Percentiles rank a stretch among this genome's conserved stretches.
Evolutionary conservation across 179 eudicot species (phyloP).

Genomic region (Drosera spatulata): DNA sequence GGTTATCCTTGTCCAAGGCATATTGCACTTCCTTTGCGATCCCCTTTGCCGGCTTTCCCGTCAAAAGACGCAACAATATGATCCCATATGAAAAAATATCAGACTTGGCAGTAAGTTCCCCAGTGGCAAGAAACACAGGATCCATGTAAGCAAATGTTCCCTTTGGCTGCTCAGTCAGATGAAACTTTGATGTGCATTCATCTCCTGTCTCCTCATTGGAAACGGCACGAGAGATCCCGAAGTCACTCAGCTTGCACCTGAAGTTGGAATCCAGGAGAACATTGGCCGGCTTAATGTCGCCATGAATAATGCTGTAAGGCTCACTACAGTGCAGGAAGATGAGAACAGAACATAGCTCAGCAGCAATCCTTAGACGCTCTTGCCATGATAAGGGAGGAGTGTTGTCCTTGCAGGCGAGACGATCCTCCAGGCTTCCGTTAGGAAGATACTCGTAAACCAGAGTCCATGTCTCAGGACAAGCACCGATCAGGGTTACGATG

Average conservation of each 20-base stretch:
- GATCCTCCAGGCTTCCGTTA: constrained; percentile 82
- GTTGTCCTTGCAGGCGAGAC: constrained; percentile 60
- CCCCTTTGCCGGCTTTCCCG: constrained; percentile 55
- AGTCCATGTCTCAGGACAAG: constrained; percentile 55
- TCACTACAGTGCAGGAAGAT: constrained; percentile 59
- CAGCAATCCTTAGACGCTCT: constrained; percentile 61
- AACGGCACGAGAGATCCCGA: constrained; percentile 54
- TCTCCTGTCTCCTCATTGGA: constrained; percentile 17
- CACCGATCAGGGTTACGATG: constrained; percentile 67
- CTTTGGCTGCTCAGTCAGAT: constrained; percentile 37
- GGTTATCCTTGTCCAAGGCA: constrained; percentile 45
- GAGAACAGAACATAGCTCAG: constrained; percentile 73
- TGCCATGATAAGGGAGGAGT: constrained; percentile 68
- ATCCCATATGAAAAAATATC: constrained; percentile 78
- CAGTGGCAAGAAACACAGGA: constrained; percentile 41
- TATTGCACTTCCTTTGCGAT: constrained; percentile 40
- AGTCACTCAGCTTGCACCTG: constrained; percentile 59
- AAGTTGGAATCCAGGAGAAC: constrained; percentile 55
- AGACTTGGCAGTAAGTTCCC: constrained; percentile 51
- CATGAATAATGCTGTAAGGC: constrained; percentile 52
- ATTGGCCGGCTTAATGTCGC: constrained; percentile 57
- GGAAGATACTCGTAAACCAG: constrained; percentile 75
- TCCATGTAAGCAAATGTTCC: constrained; percentile 61
- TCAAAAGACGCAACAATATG: constrained; percentile 45
- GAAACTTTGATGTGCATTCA: constrained; percentile 21